Base-by-base conservation (phyloP, 768 basidiomycete genomes). In the Auricularia sp. region DNA sequence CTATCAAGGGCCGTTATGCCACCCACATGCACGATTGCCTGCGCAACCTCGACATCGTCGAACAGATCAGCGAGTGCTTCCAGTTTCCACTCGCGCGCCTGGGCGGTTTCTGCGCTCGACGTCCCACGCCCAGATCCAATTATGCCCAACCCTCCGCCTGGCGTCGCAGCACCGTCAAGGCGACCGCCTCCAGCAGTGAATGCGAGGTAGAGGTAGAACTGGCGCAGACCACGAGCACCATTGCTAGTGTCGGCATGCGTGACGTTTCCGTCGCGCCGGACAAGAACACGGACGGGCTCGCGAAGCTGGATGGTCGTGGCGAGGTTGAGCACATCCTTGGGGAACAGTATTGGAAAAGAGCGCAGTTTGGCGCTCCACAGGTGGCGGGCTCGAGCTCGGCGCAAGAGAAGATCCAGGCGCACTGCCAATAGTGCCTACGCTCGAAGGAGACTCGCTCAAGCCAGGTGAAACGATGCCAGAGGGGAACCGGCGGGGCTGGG, bases 291-390 rank as follows among this genome's bases (percentile, higher is more conserved):
- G 51, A 99, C 94, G 23, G 97, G 96, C 74, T 99, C 97, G 62
- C 90, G 86, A 11, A 99, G 84, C 71, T 97, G 91, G 65, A 99
- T 93, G 3, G 90, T 86, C 63, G 91, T 86, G 1, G 94, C 94
- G 51, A 99, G 87, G 73, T 95, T 98, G 67, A 99, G 84, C 11
- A 99, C 97, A 72, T 99, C 97, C 73, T 96, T 96, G 93, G 16
- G 93, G 96, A 18, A 97, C 95, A 2, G 97, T 99, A 74, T 98
- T 98, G 43, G 93, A 96, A 76, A 98, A 98, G n/a, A 93, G 79
- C 6, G 91, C 92, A 3, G 92, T 93, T 74, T 95, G 93, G 33
- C 94, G 87, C 68, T 95, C 93, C 59, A 88, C 81, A 1, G 72
- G 66, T 39, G 64, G 71, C 69, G 59, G 68, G 69, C 21, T 78